These are phyloP conservation scores for Calonectria pauciramosa DNA, from an alignment of 2,329 filamentous ascomycete genomes.

Conservation along the genomic window DNA sequence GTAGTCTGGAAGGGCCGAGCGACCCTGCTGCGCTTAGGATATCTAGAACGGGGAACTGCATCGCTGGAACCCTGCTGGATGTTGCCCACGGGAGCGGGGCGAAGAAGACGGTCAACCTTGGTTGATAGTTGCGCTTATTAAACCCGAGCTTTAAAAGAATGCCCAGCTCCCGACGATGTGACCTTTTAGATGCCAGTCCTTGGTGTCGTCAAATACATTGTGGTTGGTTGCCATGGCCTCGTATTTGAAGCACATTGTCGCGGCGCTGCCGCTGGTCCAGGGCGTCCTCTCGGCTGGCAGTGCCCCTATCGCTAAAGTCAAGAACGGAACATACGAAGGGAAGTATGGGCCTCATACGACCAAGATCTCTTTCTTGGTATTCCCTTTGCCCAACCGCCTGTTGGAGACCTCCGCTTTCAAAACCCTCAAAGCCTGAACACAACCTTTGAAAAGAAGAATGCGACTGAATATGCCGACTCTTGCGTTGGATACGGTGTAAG, in stretches of 20 bases:
- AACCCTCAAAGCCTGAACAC: constrained; percentile 21
- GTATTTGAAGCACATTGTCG: not conserved
- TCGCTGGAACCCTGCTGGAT: not conserved
- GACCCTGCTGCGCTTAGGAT: constrained; percentile 12
- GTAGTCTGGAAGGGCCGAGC: not conserved
- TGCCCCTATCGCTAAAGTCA: constrained; percentile 30
- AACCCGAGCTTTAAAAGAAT: not conserved
- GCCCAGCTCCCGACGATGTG: not conserved
- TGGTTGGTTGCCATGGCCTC: not conserved
- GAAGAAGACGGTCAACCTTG: not conserved
- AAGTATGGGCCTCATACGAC: constrained; percentile 33
- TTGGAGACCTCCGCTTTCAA: constrained; percentile 9
- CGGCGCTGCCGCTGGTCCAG: constrained; percentile 12
- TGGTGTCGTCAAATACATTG: not conserved
- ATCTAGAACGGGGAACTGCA: not conserved
- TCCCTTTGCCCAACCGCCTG: constrained; percentile 36
- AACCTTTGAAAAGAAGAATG: constrained; percentile 31
- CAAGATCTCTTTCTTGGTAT: constrained; percentile 41
- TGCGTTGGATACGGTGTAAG: constrained; percentile 43
- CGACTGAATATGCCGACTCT: constrained; percentile 41
- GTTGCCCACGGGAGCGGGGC: not conserved
- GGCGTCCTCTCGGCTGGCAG: not conserved
- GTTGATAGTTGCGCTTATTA: not conserved
- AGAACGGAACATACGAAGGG: constrained; percentile 41
- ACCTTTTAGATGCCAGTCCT: not conserved